Evolutionary conservation across 2,329 filamentous ascomycete genomes (phyloP).

Genomic region (Colletotrichum limetticola): DNA sequence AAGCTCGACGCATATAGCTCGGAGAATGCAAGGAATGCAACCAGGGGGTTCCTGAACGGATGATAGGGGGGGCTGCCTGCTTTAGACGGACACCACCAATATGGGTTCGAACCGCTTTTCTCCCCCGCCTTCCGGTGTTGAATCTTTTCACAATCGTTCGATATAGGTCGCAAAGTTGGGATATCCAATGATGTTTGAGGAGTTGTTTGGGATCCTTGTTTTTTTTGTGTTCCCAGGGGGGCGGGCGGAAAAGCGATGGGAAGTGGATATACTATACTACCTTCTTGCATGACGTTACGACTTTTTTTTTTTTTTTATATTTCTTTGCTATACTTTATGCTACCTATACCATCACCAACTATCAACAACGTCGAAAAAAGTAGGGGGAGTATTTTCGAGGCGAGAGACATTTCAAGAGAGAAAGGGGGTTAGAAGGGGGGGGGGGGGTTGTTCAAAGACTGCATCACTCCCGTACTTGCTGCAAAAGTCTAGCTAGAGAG

Average conservation of each 20-base stretch:
- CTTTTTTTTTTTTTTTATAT: background rate
- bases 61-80: background rate
- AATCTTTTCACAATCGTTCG: background rate
- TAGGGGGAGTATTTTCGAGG: background rate
- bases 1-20: conserved; percentile 78
- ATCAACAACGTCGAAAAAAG: background rate
- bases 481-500: background rate
- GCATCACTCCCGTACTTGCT: background rate
- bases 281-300: conserved; percentile 24
- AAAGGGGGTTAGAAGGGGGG: background rate
- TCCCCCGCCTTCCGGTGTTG: background rate
- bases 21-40: conserved; percentile 73
- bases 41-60: conserved; percentile 69
- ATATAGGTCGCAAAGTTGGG: background rate
- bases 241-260: background rate
- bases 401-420: too few relatives aligned
- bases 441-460: background rate
- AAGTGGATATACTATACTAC: background rate
- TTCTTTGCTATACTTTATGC: conserved; percentile 2
- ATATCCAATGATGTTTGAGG: background rate
- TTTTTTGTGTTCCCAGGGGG: background rate
- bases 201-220: background rate
- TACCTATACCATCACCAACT: conserved; percentile 1
- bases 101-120: too few relatives aligned
- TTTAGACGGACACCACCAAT: too few relatives aligned